A percentile compares a stretch with the other conserved stretches of the same genome.
Evolutionary conservation across 805 yeast species (phyloP).

Genomic region (Metschnikowia matae): DNA sequence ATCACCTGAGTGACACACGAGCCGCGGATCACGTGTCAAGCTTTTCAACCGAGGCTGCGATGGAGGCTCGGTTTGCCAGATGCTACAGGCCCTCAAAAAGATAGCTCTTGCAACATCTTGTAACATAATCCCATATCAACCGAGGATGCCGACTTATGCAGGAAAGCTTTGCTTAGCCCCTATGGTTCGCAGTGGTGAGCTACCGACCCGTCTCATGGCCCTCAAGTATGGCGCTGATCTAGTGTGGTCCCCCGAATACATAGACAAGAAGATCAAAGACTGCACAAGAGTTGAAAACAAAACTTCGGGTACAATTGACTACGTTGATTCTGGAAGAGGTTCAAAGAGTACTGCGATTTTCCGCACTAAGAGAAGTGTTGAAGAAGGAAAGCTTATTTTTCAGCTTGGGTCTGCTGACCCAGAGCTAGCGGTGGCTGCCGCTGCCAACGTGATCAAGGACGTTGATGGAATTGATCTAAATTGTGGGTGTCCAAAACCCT

Average conservation of each 20-base stretch:
- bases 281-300: constrained; percentile 64
- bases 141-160: constrained; percentile 56
- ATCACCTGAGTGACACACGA: neutral
- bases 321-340: constrained; percentile 27
- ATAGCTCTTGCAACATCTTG: neutral
- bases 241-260: constrained; percentile 92
- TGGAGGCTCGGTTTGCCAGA: neutral
- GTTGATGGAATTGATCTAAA: constrained; percentile 92
- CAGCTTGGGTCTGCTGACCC: constrained; percentile 90
- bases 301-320: constrained; percentile 58
- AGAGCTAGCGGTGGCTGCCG: constrained; percentile 84
- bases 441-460: constrained; percentile 71
- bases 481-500: constrained; percentile 97
- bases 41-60: neutral
- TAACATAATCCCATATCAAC: neutral
- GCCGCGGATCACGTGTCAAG: neutral
- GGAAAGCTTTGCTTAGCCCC: constrained; percentile 90
- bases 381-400: constrained; percentile 67
- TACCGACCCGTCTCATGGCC: constrained; percentile 81
- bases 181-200: constrained; percentile 94
- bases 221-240: constrained; percentile 85
- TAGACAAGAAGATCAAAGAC: constrained; percentile 75
- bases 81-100: neutral
- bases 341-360: constrained; percentile 52
- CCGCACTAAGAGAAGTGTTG: constrained; percentile 63